Evolutionary conservation across 139 green algal species (phyloP), one percentile per base, ranked within the genome.

Genomic region (Marvania coccoides): DNA sequence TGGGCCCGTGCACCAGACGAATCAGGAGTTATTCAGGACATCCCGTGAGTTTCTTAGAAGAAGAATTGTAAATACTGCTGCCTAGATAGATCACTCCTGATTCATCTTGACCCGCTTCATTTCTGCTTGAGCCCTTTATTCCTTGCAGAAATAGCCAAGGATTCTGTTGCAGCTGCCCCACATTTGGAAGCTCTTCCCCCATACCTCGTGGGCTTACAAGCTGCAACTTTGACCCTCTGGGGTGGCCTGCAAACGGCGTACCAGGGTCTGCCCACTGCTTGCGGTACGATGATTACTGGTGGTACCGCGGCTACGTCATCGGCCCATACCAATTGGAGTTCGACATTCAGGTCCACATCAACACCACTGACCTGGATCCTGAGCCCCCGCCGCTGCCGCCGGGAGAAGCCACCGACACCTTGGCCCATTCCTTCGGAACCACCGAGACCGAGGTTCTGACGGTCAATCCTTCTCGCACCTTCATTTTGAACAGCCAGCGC

Each of bases 261-360:
- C 69, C 51, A 62, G 68, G 70, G 35, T 89, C 82, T 3, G 87
- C 87, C 2, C 78, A 88, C 71, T 95, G 88, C 78, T 64, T 93
- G 7, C 66, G 79, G 29, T 84, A 87, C 12, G 75, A 91, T 58
- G 51, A 75, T 0, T 51, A 75, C 3, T 67, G 80, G 28, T 91
- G 81, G 81, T 89, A 90, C 67, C 77, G 89, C 82, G 83, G 75
- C 33, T 94, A 89, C 60, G 14, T 33, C 2, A 36, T 94, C 23
- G 83, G 80, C 7, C 39, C 56, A 5, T 74, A 85, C 19, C 36
- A 62, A 47, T 40, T 91, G 31, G 70, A 87, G 26, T 92, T 95
- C 58, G 39, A 73, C 5, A 84, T 95, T 47, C 64, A 38, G 29
- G 58, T 85, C 3, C 47, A 54, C 24, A 51, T 88, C 1, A 59